A percentile compares a stretch with the other conserved stretches of the same genome.
Evolutionary conservation across 2,329 filamentous ascomycete species (phyloP).

Genomic region (Epichloe brachyelytri): DNA sequence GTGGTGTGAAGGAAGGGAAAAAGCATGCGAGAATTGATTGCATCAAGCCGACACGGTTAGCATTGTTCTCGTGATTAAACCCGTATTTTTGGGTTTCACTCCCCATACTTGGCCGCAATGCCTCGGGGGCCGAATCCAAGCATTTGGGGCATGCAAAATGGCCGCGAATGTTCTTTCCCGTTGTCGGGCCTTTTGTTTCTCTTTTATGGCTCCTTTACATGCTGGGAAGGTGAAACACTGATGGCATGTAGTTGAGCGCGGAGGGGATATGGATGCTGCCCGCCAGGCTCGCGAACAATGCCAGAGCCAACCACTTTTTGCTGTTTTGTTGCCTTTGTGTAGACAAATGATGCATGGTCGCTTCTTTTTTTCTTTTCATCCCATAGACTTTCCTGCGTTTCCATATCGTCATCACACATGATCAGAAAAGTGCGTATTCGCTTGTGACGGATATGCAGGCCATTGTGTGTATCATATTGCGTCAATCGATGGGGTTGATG

Average conservation of each 20-base stretch:
- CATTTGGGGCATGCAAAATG: background rate
- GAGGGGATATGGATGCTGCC: background rate
- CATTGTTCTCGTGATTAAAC: conserved; percentile 1
- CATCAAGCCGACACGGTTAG: conserved; percentile 1
- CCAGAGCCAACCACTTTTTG: background rate
- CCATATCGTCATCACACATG: background rate
- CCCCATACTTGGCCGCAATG: background rate
- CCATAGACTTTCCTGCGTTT: conserved; percentile 5
- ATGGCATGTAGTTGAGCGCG: background rate
- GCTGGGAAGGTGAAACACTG: background rate
- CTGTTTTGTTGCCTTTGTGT: background rate
- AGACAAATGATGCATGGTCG: background rate
- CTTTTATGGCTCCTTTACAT: background rate
- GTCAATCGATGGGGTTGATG: no score
- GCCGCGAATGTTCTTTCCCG: background rate
- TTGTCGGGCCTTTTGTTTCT: background rate
- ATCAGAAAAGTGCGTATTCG: background rate
- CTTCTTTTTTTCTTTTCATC: background rate
- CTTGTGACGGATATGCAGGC: background rate
- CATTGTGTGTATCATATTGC: background rate
- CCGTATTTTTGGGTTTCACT: background rate
- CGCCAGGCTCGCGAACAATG: background rate
- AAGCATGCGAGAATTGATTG: conserved; percentile 2
- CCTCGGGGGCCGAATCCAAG: background rate
- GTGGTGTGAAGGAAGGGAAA: background rate